phyloP scores from a whole-genome alignment of 2,329 filamentous ascomycete species.

The Elsinoe perseae region DNA sequence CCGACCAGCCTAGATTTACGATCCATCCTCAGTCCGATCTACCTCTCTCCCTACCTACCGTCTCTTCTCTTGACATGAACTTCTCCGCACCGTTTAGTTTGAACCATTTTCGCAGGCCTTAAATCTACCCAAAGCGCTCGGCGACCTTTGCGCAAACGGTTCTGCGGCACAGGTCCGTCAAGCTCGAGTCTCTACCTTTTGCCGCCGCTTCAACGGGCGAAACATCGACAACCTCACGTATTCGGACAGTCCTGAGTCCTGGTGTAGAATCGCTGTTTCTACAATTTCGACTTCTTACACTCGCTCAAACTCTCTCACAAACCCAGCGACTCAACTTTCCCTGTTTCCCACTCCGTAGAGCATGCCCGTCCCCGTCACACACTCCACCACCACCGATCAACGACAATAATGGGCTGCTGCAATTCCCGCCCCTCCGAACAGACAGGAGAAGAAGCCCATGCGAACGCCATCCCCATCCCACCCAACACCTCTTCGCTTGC shows the following conservation, averaged over 20 bases:
- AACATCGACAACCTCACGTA: not conserved
- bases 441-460: conserved; percentile 8
- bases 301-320: not conserved
- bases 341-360: not conserved
- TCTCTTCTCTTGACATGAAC: not conserved
- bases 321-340: not conserved
- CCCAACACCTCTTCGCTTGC: conserved; percentile 17
- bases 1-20: not conserved
- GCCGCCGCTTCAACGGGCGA: not conserved
- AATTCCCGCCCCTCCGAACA: conserved; percentile 16
- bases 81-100: not conserved
- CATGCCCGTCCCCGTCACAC: not conserved
- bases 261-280: too few species aligned
- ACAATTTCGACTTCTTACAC: not conserved
- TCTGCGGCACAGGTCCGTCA: not conserved
- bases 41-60: not conserved
- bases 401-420: conserved; percentile 17
- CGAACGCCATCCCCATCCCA: conserved; percentile 12
- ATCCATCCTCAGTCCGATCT: not conserved
- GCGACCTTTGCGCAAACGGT: not conserved
- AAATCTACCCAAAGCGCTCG: not conserved
- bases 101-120: not conserved
- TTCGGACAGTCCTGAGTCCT: not conserved
- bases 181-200: conserved; percentile 9
- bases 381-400: not conserved